Percentiles rank a stretch among this genome's conserved stretches.
Conservation (phyloP, 805 yeast species). For the Ogataea populi-albae region DNA sequence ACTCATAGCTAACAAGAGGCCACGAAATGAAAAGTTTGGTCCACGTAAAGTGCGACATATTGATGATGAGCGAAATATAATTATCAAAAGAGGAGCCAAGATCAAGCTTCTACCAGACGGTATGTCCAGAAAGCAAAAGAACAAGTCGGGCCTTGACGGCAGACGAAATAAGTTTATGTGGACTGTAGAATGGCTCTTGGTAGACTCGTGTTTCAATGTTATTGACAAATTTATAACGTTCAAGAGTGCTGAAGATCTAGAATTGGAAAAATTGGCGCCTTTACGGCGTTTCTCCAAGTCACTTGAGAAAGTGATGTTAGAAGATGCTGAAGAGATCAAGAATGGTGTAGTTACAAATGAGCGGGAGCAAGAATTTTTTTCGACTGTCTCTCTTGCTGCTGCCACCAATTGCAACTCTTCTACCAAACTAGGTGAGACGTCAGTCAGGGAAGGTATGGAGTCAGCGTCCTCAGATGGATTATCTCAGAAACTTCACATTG, state of each 20-base stretch:
- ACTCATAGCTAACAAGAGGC: slow-evolving; percentile 28
- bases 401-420: no score
- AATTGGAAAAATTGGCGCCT: slow-evolving; percentile 42
- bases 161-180: slow-evolving; percentile 60
- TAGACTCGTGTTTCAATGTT: slow-evolving; percentile 22
- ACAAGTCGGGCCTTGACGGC: slow-evolving; percentile 71
- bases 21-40: slow-evolving; percentile 19
- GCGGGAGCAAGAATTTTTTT: no score
- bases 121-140: slow-evolving; percentile 62
- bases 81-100: slow-evolving; percentile 61
- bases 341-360: slow-evolving; percentile 16
- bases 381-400: no score
- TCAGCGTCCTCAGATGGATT: no score
- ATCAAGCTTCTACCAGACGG: slow-evolving; percentile 65
- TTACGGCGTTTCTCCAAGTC: slow-evolving; percentile 32
- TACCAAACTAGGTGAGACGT: not conserved
- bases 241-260: slow-evolving; percentile 38
- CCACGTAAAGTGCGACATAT: slow-evolving; percentile 29
- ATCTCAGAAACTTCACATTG: no score
- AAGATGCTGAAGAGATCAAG: no score
- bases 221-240: slow-evolving; percentile 32
- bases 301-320: slow-evolving; percentile 35
- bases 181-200: slow-evolving; percentile 74
- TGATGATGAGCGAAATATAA: slow-evolving; percentile 19
- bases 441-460: not conserved